A percentile compares a stretch with the other conserved stretches of the same genome.
Conservation (phyloP, 768 basidiomycete genomes). For the Epithele typhae region DNA sequence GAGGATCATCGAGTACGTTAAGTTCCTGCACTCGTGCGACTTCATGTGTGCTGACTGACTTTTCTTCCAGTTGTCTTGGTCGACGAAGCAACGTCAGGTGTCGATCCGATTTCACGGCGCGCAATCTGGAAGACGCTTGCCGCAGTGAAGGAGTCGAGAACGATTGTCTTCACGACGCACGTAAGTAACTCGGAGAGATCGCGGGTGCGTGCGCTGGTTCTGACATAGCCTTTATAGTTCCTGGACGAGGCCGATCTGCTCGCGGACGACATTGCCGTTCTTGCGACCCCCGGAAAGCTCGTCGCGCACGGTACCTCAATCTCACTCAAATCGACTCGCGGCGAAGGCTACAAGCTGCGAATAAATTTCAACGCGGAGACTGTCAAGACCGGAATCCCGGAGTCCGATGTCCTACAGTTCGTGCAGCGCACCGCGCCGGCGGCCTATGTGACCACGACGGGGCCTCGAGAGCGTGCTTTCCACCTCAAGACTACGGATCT, state of each 20-base stretch:
- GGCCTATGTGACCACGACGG: slow-evolving; percentile 37
- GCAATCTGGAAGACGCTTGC: slow-evolving; percentile 75
- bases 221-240: slow-evolving; percentile 38
- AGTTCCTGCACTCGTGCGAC: background rate
- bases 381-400: slow-evolving; percentile 20
- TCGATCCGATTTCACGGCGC: slow-evolving; percentile 75
- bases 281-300: slow-evolving; percentile 71
- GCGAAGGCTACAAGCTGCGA: slow-evolving; percentile 62
- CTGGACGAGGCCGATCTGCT: slow-evolving; percentile 78
- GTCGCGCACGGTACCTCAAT: slow-evolving; percentile 75
- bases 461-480: slow-evolving; percentile 44
- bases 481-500: slow-evolving; percentile 62
- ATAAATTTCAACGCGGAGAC: slow-evolving; percentile 49
- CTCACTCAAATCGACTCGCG: slow-evolving; percentile 63
- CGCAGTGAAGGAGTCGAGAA: slow-evolving; percentile 58
- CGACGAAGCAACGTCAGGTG: slow-evolving; percentile 57
- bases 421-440: slow-evolving; percentile 36
- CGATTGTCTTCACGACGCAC: slow-evolving; percentile 77
- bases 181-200: slow-evolving; percentile 37
- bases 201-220: no score
- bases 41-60: background rate
- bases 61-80: slow-evolving; percentile 17
- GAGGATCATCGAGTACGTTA: slow-evolving; percentile 62
- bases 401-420: slow-evolving; percentile 19
- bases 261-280: slow-evolving; percentile 72